Percentiles rank a stretch among this genome's conserved stretches.
These are phyloP conservation scores for Scheffersomyces amazonensis DNA, from an alignment of 805 yeast genomes.

Conservation along the genomic window DNA sequence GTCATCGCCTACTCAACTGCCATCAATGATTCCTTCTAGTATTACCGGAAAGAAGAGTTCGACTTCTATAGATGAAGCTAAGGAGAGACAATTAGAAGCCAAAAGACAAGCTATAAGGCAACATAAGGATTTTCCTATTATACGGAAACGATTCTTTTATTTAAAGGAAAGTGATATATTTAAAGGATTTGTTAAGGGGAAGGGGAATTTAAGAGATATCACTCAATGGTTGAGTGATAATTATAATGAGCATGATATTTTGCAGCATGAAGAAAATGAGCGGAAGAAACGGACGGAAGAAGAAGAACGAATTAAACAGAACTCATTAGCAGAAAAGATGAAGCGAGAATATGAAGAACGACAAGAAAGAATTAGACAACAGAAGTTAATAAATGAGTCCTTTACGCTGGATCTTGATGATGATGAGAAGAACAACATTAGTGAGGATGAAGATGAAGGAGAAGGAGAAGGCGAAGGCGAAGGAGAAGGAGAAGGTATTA, in stretches of 20 bases:
- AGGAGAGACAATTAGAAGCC: slow-evolving; percentile 27
- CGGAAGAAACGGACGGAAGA: slow-evolving; percentile 9
- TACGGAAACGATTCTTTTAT: slow-evolving; percentile 33
- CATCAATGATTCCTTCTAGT: slow-evolving; percentile 6
- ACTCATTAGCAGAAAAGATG: slow-evolving; percentile 9
- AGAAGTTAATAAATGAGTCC: not conserved
- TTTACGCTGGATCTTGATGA: not conserved
- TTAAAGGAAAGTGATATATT: slow-evolving; percentile 39
- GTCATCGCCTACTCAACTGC: slow-evolving; percentile 20
- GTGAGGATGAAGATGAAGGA: slow-evolving; percentile 1
- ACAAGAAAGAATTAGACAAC: slow-evolving; percentile 5
- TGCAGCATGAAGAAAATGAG: slow-evolving; percentile 13
- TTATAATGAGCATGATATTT: slow-evolving; percentile 22
- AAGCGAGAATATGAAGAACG: slow-evolving; percentile 13
- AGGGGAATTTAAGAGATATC: slow-evolving; percentile 39
- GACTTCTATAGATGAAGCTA: slow-evolving; percentile 12
- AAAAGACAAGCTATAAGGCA: slow-evolving; percentile 34
- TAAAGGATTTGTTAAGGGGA: slow-evolving; percentile 41
- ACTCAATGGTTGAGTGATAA: slow-evolving; percentile 38
- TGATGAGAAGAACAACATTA: slow-evolving; percentile 3
- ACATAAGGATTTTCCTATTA: slow-evolving; percentile 38
- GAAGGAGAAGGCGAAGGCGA: slow-evolving; percentile 4
- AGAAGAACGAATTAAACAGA: slow-evolving; percentile 10
- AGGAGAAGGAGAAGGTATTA: slow-evolving; percentile 4
- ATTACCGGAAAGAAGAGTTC: slow-evolving; percentile 8